phyloP scores from a whole-genome alignment of 768 basidiomycete species.

The Amanita pseudoporphyria region DNA sequence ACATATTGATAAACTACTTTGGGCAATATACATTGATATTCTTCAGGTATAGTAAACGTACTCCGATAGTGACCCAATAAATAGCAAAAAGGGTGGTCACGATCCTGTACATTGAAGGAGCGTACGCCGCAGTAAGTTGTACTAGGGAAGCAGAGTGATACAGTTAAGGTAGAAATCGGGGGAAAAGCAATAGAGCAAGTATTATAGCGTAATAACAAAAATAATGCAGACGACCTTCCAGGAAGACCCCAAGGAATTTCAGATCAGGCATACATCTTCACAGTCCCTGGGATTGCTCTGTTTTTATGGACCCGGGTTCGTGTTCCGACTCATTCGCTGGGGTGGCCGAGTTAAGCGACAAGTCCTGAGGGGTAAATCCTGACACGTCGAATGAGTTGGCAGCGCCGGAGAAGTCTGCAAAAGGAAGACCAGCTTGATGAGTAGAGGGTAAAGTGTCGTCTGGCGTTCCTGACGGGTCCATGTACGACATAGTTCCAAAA shows the following conservation, averaged over 20 bases:
- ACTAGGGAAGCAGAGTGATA: slow-evolving; percentile 17
- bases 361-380: slow-evolving; percentile 56
- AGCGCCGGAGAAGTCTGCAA: slow-evolving; percentile 57
- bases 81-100: slow-evolving; percentile 23
- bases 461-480: slow-evolving; percentile 58
- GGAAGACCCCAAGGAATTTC: slow-evolving; percentile 5
- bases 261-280: slow-evolving; percentile 16
- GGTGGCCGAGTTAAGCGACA: slow-evolving; percentile 47
- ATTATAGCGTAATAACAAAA: slow-evolving; percentile 1
- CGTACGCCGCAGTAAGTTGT: slow-evolving; percentile 16
- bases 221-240: slow-evolving; percentile 10
- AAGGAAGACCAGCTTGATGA: slow-evolving; percentile 57
- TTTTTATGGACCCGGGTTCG: slow-evolving; percentile 57
- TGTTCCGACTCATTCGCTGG: slow-evolving; percentile 51
- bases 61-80: slow-evolving; percentile 18
- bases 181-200: slow-evolving; percentile 5
- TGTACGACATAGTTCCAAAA: slow-evolving; percentile 64
- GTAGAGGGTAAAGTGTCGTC: slow-evolving; percentile 53
- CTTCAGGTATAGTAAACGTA: slow-evolving; percentile 11
- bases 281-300: slow-evolving; percentile 38
- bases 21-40: slow-evolving; percentile 3
- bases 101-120: slow-evolving; percentile 31
- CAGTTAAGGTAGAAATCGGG: slow-evolving; percentile 10
- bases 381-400: slow-evolving; percentile 62
- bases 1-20: background rate